A percentile compares a stretch with the other conserved stretches of the same genome.
phyloP scores from a whole-genome alignment of 768 basidiomycete genomes.

The Mycena sanguinolenta region DNA sequence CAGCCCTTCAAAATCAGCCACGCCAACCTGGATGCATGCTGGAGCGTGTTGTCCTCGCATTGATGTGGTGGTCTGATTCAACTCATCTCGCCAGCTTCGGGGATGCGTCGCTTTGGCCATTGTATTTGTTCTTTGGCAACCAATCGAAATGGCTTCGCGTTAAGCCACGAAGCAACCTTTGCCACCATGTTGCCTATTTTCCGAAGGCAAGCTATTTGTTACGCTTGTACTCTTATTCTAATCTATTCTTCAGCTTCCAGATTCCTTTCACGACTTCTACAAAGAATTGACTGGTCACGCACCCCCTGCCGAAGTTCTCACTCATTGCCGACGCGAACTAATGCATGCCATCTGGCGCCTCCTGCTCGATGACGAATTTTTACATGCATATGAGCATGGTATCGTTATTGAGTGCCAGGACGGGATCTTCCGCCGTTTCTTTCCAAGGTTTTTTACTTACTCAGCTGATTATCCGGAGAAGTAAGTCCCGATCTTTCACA shows the following conservation, averaged over 20 bases:
- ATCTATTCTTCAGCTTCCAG: constrained; percentile 41
- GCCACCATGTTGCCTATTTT: constrained; percentile 55
- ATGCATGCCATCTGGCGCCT: constrained; percentile 49
- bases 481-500: constrained; percentile 19
- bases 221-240: neutral
- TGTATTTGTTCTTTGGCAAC: constrained; percentile 56
- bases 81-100: constrained; percentile 53
- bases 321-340: constrained; percentile 50
- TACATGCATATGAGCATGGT: constrained; percentile 45
- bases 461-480: constrained; percentile 55
- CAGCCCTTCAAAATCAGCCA: constrained; percentile 2
- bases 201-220: constrained; percentile 45
- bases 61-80: constrained; percentile 37
- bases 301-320: constrained; percentile 36
- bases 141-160: constrained; percentile 55
- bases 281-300: constrained; percentile 20
- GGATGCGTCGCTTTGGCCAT: constrained; percentile 54
- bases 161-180: constrained; percentile 40
- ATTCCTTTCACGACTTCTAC: constrained; percentile 40
- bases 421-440: constrained; percentile 46
- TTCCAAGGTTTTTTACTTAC: constrained; percentile 49
- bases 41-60: constrained; percentile 19
- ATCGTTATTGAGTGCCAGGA: constrained; percentile 49
- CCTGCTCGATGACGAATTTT: constrained; percentile 42
- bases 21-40: constrained; percentile 11